Percentiles rank a stretch among this genome's conserved stretches.
Conservation (phyloP, 176 grass and related monocot genomes). For the Areca catechu region DNA sequence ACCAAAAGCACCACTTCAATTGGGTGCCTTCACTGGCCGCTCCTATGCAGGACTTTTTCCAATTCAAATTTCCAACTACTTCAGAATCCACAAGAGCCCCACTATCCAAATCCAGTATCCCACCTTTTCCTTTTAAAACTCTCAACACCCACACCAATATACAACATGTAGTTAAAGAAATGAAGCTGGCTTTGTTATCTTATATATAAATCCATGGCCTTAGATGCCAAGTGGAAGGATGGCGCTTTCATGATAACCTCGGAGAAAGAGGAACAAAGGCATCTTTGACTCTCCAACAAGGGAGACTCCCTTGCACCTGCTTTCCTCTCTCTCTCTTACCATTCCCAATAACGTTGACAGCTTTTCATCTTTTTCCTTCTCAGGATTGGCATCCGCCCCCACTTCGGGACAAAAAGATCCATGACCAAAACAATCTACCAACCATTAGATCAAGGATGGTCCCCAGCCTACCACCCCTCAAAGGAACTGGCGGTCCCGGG, state of each 20-base stretch:
- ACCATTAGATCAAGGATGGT: too few relatives aligned
- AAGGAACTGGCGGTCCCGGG: too few relatives aligned
- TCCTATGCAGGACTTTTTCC: neutral
- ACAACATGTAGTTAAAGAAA: neutral
- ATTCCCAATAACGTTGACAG: slow-evolving; percentile 7
- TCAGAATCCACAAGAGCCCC: neutral
- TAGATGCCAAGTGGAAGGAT: neutral
- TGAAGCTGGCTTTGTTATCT: neutral
- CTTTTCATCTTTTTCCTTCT: slow-evolving; percentile 3
- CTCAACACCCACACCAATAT: neutral
- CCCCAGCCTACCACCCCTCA: too few relatives aligned
- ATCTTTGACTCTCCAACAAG: slow-evolving; percentile 30
- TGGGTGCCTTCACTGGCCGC: too few relatives aligned
- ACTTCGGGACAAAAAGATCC: neutral
- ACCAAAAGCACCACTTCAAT: too few relatives aligned
- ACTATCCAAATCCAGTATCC: neutral
- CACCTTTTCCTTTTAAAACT: too few relatives aligned
- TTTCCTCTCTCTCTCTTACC: neutral
- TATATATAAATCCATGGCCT: too few relatives aligned
- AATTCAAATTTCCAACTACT: neutral
- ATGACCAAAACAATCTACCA: too few relatives aligned
- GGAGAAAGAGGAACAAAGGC: slow-evolving; percentile 17
- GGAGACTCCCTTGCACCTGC: slow-evolving; percentile 9
- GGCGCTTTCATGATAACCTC: slow-evolving; percentile 4
- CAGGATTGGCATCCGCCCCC: slow-evolving; percentile 11